A percentile compares a stretch with the other conserved stretches of the same genome.
phyloP scores from a whole-genome alignment of 1,139 yeast species.

The Suhomyces anneliseae region DNA sequence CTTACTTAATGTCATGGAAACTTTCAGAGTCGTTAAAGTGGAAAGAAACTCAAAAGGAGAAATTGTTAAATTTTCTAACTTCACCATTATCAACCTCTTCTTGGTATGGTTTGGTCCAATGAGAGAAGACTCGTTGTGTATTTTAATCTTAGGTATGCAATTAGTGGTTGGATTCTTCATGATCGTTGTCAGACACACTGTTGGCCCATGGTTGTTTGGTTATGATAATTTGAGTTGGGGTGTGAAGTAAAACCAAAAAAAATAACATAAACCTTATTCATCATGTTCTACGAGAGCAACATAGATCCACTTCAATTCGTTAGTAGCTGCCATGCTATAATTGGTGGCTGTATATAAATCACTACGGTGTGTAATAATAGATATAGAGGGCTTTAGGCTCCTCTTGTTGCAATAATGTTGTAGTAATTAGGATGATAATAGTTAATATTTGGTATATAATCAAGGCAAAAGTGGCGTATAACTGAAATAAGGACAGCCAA shows the following conservation, averaged over 20 bases:
- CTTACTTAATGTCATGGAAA: slow-evolving; percentile 37
- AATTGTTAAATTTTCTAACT: slow-evolving; percentile 62
- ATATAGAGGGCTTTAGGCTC: not conserved
- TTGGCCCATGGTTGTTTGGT: slow-evolving; percentile 87
- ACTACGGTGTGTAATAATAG: no score
- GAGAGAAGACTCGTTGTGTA: slow-evolving; percentile 76
- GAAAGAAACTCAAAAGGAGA: slow-evolving; percentile 31
- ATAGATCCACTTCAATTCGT: no score
- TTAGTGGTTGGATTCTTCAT: slow-evolving; percentile 65
- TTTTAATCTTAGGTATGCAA: slow-evolving; percentile 59
- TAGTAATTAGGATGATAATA: no score
- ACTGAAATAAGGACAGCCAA: no score
- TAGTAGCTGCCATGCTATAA: no score
- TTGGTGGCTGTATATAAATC: no score
- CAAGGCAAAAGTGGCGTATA: no score
- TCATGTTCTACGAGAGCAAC: no score
- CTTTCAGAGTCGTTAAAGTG: slow-evolving; percentile 52
- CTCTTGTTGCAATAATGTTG: no score
- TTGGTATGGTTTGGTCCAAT: slow-evolving; percentile 88
- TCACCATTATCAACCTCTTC: slow-evolving; percentile 81
- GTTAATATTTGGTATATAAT: no score
- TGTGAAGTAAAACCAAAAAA: slow-evolving; percentile 27
- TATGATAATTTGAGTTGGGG: slow-evolving; percentile 71
- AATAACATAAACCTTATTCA: no score
- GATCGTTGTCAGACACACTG: slow-evolving; percentile 72